Evolutionary conservation across 2,329 filamentous ascomycete genomes (phyloP), one percentile per base, ranked within the genome.

Genomic region (Ophiocordyceps camponoti-saundersi): DNA sequence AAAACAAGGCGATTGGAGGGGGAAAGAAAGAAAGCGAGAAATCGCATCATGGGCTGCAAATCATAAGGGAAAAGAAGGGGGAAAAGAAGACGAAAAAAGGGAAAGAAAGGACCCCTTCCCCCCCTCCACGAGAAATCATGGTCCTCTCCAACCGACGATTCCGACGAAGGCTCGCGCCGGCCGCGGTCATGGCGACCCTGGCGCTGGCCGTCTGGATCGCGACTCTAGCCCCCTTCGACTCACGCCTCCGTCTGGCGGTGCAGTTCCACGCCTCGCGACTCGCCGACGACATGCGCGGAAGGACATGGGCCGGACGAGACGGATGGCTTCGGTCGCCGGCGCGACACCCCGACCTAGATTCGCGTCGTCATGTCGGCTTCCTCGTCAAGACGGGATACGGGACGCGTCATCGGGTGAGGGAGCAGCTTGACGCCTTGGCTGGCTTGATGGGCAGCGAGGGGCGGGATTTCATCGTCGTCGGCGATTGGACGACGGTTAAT

Each of bases 311-410:
- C 15, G 53, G 59, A 29, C 56, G 57, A 53, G 68, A 71, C 48
- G 62, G 63, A 29, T 70, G 68, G 64, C 57, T 73, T 18, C 61
- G 59, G 52, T 51, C 57, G 52, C 52, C 59, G 45, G 61, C 62
- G n/a, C 51, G 50, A n/a, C 65, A 66, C 47, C 26, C 26, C 26
- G 63, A 67, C 3, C 57, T 75, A 47, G 63, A 72, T 47, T 57
- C 69, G 34, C 57, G 59, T 46, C 59, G 60, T 36, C 72, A 76
- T 47, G 64, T 75, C 8, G 70, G 66, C 30, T 63, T 72, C 51
- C 64, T 77, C 45, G 59, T 77, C 52, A 77, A 77, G 59, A 75
- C 72, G 5, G 73, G 73, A 29, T 76, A 72, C 54, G 73, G 72
- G 47, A 75, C 73, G 18, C 65, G 66, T 44, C 58, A 67, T 45